These are phyloP conservation scores for Caulochytrium protostelioides DNA, from an alignment of 371 early-diverging fungal species.

Conservation along the genomic window DNA sequence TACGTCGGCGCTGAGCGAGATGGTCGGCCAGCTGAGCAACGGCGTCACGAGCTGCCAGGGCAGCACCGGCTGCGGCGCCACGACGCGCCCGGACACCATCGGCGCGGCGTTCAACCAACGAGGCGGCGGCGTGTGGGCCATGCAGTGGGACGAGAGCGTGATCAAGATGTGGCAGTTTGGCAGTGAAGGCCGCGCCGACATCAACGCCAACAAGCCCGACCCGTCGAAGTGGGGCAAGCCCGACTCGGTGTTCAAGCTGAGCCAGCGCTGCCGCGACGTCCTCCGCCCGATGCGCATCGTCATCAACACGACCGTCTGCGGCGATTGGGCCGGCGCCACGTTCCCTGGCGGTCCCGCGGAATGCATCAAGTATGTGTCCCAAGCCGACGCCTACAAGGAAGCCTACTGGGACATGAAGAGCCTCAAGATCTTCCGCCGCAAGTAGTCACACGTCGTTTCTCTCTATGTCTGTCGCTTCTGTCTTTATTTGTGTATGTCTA, in stretches of 20 bases:
- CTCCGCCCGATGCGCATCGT: no score
- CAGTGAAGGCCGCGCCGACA: conserved; percentile 10
- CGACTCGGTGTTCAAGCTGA: background rate
- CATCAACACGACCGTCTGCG: no score
- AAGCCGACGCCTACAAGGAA: no score
- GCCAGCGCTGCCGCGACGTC: no score
- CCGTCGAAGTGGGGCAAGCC: conserved; percentile 14
- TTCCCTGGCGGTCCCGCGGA: background rate
- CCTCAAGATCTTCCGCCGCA: no score
- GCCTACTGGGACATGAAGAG: no score
- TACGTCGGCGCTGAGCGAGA: background rate
- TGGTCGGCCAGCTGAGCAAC: conserved; percentile 1
- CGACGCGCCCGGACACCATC: background rate
- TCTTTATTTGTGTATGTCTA: no score
- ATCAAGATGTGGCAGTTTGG: conserved; percentile 17
- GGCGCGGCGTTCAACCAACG: conserved; percentile 12
- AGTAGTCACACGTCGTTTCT: no score
- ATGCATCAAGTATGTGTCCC: no score
- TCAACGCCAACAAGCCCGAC: conserved; percentile 6
- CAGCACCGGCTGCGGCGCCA: conserved; percentile 12
- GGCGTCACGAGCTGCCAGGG: conserved; percentile 5
- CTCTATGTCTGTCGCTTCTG: no score
- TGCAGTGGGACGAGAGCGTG: conserved; percentile 7
- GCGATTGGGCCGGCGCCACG: background rate
- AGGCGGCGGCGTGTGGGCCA: conserved; percentile 20